Evolutionary conservation across 768 basidiomycete species (phyloP), one percentile per base, ranked within the genome.

Genomic region (Gyrodon lividus): DNA sequence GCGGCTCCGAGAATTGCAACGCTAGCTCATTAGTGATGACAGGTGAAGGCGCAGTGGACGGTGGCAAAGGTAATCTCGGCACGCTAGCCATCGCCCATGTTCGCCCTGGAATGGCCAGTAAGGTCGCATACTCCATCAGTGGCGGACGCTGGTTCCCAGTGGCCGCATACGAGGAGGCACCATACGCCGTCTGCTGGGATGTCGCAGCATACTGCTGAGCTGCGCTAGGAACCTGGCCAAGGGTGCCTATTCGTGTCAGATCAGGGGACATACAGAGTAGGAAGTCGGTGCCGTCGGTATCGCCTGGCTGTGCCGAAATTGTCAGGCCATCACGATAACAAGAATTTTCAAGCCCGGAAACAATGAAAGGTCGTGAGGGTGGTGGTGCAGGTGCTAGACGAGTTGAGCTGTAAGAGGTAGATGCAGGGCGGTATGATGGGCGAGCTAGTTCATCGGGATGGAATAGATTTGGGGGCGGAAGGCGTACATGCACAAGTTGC

Each of bases 81-180:
- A 86, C 75, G 17, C 79, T 72, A 4, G 86, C 85, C 74, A 92
- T 85, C 22, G 85, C 87, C 89, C 91, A 93, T 6, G 90, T 90
- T 56, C 84, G 74, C 1, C 93, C 93, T 13, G 86, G 84, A 50
- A 95, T 84, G 10, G 85, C 74, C n/a, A 94, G 70, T 22, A 92
- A 63, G 5, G 83, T 82, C 2, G 90, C 87, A 53, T 89, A 81
- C 59, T 96, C 93, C 9, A 83, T 83, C 41, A 93, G 72, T 10
- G 84, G 83, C 3, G 84, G 81, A 19, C 87, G 76, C 40, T 77
- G 75, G 7, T 71, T 66, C 5, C 67, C 72, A 35, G 65, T 59
- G 37, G 64, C 61, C 19, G 67, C 67, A 58, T 82, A 84, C 20
- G 70, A 57, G 6, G 74, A 55, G 19, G 69, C 59, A 26, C 72